These are phyloP conservation scores for Trichoderma erinaceum DNA, from an alignment of 495 filamentous ascomycete genomes.

Conservation along the genomic window DNA sequence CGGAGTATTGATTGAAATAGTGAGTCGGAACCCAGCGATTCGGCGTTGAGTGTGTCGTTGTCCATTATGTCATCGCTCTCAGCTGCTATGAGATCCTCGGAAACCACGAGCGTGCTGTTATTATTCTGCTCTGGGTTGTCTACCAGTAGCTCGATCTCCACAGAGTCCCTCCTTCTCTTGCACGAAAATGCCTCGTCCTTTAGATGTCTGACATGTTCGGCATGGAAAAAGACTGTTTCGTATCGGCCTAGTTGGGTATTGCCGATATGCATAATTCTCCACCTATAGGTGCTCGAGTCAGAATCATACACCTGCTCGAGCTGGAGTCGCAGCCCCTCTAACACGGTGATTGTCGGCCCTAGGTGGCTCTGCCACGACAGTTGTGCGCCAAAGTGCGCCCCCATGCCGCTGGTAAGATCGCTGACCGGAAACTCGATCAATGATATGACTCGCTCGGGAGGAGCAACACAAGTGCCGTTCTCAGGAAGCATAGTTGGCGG, in stretches of 20 bases:
- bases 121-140: constrained; percentile 15
- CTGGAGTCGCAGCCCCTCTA: constrained; percentile 71
- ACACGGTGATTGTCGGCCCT: constrained; percentile 71
- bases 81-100: not conserved
- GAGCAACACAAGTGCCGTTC: constrained; percentile 61
- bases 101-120: not conserved
- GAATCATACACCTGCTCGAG: constrained; percentile 63
- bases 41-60: constrained; percentile 15
- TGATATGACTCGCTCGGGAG: constrained; percentile 49
- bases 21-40: constrained; percentile 21
- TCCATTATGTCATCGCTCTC: constrained; percentile 15
- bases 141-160: constrained; percentile 24
- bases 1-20: constrained; percentile 36
- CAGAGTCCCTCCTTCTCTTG: constrained; percentile 17
- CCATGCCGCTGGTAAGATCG: constrained; percentile 45
- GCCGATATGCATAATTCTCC: constrained; percentile 70
- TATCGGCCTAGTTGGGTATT: constrained; percentile 79
- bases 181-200: constrained; percentile 68
- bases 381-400: constrained; percentile 50
- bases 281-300: constrained; percentile 36
- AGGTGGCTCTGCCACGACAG: constrained; percentile 48
- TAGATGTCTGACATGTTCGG: constrained; percentile 67
- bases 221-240: constrained; percentile 79
- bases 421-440: constrained; percentile 76
- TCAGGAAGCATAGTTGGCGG: constrained; percentile 65